A percentile compares a stretch with the other conserved stretches of the same genome.
Evolutionary conservation across 768 basidiomycete genomes (phyloP).

Genomic region (Mycena rosella): DNA sequence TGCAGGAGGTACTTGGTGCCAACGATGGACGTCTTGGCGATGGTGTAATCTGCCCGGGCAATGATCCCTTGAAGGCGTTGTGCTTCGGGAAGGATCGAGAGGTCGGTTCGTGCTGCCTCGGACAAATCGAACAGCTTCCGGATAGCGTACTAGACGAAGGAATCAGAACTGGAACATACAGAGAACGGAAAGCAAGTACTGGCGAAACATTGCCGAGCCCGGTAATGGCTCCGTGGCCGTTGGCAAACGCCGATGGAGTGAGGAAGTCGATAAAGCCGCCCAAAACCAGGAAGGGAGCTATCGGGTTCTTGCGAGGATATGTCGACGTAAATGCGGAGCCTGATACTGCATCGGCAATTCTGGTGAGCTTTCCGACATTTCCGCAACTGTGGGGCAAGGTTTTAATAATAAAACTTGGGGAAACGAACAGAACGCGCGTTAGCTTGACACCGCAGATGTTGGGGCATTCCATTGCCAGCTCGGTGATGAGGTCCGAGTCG

Average conservation of each 20-base stretch:
- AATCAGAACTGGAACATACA: conserved; percentile 15
- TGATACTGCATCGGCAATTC: conserved; percentile 80
- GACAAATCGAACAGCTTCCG: conserved; percentile 73
- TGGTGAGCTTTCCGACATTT: conserved; percentile 91
- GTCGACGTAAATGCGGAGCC: conserved; percentile 63
- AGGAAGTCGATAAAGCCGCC: conserved; percentile 91
- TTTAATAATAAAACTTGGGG: conserved; percentile 7
- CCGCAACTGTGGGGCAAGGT: conserved; percentile 73
- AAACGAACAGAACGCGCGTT: conserved; percentile 65
- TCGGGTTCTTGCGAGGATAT: conserved; percentile 76
- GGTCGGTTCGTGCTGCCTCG: conserved; percentile 65
- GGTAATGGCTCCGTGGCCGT: conserved; percentile 91
- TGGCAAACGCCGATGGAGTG: conserved; percentile 76
- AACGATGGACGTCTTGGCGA: conserved; percentile 79
- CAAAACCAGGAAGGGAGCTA: conserved; percentile 84
- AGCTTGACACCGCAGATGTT: conserved; percentile 92
- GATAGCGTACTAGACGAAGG: conserved; percentile 62
- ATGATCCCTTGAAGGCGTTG: conserved; percentile 84
- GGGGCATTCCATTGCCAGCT: conserved; percentile 80
- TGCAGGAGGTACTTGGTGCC: conserved; percentile 88
- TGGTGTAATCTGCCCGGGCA: conserved; percentile 84
- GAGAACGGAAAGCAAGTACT: conserved; percentile 51
- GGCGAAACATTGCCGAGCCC: conserved; percentile 90
- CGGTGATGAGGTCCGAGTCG: conserved; percentile 88
- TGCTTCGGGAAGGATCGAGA: conserved; percentile 73